phyloP scores from a whole-genome alignment of 345 rosid species.

The Gossypioides kirkii region DNA sequence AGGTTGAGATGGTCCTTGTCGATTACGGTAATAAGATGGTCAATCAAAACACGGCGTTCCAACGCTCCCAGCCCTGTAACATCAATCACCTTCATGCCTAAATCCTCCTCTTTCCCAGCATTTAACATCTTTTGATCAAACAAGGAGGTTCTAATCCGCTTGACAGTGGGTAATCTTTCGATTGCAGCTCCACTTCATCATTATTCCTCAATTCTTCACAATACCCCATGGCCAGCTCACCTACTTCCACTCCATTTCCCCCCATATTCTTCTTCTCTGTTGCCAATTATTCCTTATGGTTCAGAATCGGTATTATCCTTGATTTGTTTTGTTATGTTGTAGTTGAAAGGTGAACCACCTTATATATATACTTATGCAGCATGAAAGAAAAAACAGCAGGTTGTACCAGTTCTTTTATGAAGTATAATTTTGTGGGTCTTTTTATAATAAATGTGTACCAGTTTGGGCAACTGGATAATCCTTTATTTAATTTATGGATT shows the following conservation, averaged over 20 bases:
- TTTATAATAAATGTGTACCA: background rate
- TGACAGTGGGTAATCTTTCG: slow-evolving; percentile 36
- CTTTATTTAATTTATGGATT: background rate
- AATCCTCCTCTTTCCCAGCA: background rate
- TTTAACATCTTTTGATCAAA: slow-evolving; percentile 7
- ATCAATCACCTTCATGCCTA: slow-evolving; percentile 16
- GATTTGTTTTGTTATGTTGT: too few species aligned
- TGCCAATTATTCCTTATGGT: too few species aligned
- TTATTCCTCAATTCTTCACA: too few species aligned
- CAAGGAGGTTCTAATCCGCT: slow-evolving; percentile 22
- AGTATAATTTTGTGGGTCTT: background rate
- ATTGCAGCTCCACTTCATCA: slow-evolving; percentile 32
- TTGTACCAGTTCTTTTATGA: too few species aligned
- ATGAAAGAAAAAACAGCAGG: too few species aligned
- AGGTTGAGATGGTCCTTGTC: slow-evolving; percentile 37
- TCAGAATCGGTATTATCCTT: too few species aligned
- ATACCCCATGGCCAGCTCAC: too few species aligned
- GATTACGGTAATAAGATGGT: slow-evolving; percentile 29
- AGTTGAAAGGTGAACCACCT: too few species aligned
- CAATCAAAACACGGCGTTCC: slow-evolving; percentile 31
- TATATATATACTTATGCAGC: too few species aligned
- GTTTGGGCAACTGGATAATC: background rate
- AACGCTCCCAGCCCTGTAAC: slow-evolving; percentile 30
- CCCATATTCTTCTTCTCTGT: too few species aligned
- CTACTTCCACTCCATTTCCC: too few species aligned